Conservation (phyloP, 257 asterid genomes). For the Haberlea rhodopensis region DNA sequence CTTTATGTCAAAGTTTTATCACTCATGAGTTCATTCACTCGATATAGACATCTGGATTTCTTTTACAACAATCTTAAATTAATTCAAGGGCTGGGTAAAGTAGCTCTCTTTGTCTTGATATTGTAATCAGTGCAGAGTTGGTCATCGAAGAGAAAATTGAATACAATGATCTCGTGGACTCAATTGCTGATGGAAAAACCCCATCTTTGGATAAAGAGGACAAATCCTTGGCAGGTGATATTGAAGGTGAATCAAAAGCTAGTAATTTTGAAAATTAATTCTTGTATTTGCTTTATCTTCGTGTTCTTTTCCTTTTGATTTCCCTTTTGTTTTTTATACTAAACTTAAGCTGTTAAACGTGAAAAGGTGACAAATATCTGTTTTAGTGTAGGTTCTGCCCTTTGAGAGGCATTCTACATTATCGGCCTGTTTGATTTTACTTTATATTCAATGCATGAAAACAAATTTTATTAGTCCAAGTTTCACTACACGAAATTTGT, state of each 20-base stretch:
- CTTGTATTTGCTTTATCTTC: constrained; percentile 10
- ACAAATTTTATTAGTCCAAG: background rate
- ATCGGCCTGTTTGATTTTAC: too few relatives aligned
- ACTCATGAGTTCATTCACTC: background rate
- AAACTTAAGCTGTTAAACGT: too few relatives aligned
- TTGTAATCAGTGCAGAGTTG: constrained; percentile 73
- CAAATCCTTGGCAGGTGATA: constrained; percentile 25
- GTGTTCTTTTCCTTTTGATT: background rate
- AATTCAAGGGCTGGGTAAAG: constrained; percentile 1
- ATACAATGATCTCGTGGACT: constrained; percentile 78
- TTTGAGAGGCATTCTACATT: background rate
- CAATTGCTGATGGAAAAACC: constrained; percentile 40
- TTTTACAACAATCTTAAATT: background rate
- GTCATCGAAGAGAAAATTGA: constrained; percentile 71
- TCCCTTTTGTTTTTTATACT: background rate
- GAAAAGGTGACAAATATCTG: background rate
- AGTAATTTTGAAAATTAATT: constrained; percentile 33
- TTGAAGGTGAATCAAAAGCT: constrained; percentile 37
- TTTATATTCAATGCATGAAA: background rate
- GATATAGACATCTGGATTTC: constrained; percentile 10
- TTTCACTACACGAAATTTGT: background rate
- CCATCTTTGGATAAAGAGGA: constrained; percentile 33
- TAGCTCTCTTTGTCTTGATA: constrained; percentile 20
- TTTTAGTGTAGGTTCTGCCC: background rate
- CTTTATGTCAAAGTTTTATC: constrained; percentile 11